Conservation (phyloP, 2,329 filamentous ascomycete species). For the Cyphellophora attinorum region DNA sequence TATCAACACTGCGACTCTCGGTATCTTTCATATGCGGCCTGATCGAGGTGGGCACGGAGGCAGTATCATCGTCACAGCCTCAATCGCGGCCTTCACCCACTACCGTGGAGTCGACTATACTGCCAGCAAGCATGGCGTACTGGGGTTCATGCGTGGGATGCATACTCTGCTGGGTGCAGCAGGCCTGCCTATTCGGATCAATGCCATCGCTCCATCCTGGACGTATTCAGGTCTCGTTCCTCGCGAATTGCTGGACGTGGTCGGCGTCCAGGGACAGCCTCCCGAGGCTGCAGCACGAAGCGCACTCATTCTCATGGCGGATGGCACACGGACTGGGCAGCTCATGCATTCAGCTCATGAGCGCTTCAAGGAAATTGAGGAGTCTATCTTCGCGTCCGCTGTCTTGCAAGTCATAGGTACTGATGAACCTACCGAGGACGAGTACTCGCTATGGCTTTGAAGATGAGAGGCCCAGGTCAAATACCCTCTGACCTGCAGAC, state of each 20-base stretch:
- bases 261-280: background rate
- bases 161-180: constrained; percentile 24
- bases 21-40: constrained; percentile 41
- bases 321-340: background rate
- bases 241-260: background rate
- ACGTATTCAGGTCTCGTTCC: constrained; percentile 42
- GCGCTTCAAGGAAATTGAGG: background rate
- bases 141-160: constrained; percentile 44
- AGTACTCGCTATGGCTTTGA: too few species aligned
- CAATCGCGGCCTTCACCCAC: constrained; percentile 41
- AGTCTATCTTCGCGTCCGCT: background rate
- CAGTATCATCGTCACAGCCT: constrained; percentile 47
- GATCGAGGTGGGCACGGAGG: constrained; percentile 31
- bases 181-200: constrained; percentile 42
- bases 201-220: constrained; percentile 48
- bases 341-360: background rate
- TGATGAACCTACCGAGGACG: background rate
- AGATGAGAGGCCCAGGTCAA: too few species aligned
- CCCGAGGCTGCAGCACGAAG: background rate
- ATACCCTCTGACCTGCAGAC: too few species aligned
- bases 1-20: constrained; percentile 42
- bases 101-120: constrained; percentile 43
- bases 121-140: constrained; percentile 40
- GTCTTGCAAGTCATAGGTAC: background rate
- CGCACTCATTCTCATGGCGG: background rate